Base-by-base conservation (phyloP, 2,329 filamentous ascomycete species). In the Orbilia brochopaga region DNA sequence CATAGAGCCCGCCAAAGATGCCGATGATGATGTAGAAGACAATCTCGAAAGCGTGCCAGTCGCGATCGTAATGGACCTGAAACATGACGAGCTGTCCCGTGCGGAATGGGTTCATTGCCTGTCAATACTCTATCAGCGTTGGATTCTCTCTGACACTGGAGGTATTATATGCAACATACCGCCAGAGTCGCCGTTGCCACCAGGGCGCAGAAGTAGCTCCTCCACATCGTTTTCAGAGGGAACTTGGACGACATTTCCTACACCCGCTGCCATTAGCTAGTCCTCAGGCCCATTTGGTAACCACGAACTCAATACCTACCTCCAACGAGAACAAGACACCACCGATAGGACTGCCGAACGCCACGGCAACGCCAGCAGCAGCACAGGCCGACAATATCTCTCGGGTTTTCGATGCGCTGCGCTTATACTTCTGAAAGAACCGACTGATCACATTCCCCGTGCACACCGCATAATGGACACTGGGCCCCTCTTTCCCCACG, bases 61-160 rank as follows among this genome's bases (percentile, higher is more conserved):
- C 89, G 44, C 93, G 89, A 79, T 97, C 93, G 78, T 99, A 99
- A 76, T 87, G 87, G 77, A 99, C 93, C 77, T 96, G 92, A 80
- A 99, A 99, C 93, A 99, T 97, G 85, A 99, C 94, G 46, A 99
- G 85, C 78, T 99, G 94, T 19, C 94, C 94, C 0, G 94, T 97
- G 58, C 94, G 84, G 81, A 99, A 99, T 21, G 94, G 94, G 76
- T 99, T 99, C 91, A 99, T 96, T 67, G 90, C 91, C 83, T 85
- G 50, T 15, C 50, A 6, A 19, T 42, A 48, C 46, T n/a, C 10
- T 19, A 15, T 42, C 11, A 17, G 13, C 37, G 21, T 24, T 24
- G 57, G 53, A 24, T 7, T 5, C 5, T 17, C 13, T 19, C 35
- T 5, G 42, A 48, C 17, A 51, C 30, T 13, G 24, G 24, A 17